Conservation (phyloP, 148 eudicot species). For the Simmondsia chinensis region DNA sequence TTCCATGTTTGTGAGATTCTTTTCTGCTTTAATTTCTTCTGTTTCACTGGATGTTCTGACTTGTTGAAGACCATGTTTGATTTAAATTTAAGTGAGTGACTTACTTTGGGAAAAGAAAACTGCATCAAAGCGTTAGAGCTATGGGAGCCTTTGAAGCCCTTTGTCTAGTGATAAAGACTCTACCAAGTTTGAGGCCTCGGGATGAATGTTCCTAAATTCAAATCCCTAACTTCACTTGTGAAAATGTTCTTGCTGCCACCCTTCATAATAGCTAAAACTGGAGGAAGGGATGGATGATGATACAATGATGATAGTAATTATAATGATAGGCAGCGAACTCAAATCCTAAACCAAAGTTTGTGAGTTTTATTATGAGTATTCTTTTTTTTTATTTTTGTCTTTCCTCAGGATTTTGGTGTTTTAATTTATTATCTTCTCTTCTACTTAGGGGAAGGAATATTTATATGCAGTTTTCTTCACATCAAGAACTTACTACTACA, state of each 20-base stretch:
- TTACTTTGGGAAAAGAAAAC: not conserved
- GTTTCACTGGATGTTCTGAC: not conserved
- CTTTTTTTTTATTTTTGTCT: not conserved
- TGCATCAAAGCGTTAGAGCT: not conserved
- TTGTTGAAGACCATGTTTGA: not conserved
- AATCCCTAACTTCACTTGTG: not conserved
- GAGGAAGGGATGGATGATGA: not conserved
- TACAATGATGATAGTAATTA: not conserved
- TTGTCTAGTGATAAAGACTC: not conserved
- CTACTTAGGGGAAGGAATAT: conserved; percentile 29
- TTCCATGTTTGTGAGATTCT: no score
- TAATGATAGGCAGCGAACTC: not conserved
- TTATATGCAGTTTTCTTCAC: conserved; percentile 35
- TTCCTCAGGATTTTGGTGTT: conserved; percentile 1
- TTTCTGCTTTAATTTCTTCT: no score
- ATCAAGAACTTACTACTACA: conserved; percentile 30
- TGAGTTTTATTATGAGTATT: not conserved
- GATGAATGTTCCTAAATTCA: not conserved
- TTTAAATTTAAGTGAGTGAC: not conserved
- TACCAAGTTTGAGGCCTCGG: not conserved
- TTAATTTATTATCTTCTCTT: not conserved
- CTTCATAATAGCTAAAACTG: not conserved
- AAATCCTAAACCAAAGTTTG: not conserved
- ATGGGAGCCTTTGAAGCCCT: not conserved
- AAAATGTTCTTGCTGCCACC: not conserved